Evolutionary conservation across 495 filamentous ascomycete species (phyloP), one percentile per base, ranked within the genome.

Genomic region (Tuber aestivum): DNA sequence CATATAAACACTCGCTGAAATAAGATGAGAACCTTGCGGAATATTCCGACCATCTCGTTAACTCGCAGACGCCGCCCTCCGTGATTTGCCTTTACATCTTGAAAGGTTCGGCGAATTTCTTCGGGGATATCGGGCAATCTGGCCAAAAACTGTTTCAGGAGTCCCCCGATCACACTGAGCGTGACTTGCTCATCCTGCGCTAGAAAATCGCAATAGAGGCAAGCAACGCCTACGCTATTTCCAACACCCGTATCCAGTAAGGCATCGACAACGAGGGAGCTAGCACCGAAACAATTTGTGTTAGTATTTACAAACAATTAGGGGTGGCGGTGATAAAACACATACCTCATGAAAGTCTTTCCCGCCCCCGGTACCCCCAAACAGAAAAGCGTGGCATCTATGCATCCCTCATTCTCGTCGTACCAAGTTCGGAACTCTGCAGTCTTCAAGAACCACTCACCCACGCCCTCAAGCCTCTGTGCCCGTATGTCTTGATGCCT

Each of bases 1-100:
- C 70, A 41, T 38, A 78, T 42, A 68, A 75, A 78, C 0, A 27
- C 73, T 32, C 61, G 56, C 14, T 35, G 27, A 20, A 65, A 65
- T 65, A 35, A 65, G 32, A 10, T 14, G 35, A 65, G 56, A 65
- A 65, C 27, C 56, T 32, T 32, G 8, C 56, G 27, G 14, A 65
- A 65, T 14, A 65, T 65, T 65, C 35, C 20, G 56, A 65, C 14
- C 56, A 65, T 65, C 56, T 65, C 56, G 14, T 2, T 20, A 35
- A 32, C 56, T 35, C 27, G 27, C 7, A 35, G 56, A 16, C 56
- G 12, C 20, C 56, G 56, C 27, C 56, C 56, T 65, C 56, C 56
- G 4, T 35, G 16, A 65, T 65, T 65, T 35, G 32, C 56, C 56
- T 65, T 65, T 8, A 8, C 32, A 27, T 35, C 27, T 18, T 35